These are phyloP conservation scores for Fusarium udum DNA, from an alignment of 2,329 filamentous ascomycete species.

Conservation along the genomic window DNA sequence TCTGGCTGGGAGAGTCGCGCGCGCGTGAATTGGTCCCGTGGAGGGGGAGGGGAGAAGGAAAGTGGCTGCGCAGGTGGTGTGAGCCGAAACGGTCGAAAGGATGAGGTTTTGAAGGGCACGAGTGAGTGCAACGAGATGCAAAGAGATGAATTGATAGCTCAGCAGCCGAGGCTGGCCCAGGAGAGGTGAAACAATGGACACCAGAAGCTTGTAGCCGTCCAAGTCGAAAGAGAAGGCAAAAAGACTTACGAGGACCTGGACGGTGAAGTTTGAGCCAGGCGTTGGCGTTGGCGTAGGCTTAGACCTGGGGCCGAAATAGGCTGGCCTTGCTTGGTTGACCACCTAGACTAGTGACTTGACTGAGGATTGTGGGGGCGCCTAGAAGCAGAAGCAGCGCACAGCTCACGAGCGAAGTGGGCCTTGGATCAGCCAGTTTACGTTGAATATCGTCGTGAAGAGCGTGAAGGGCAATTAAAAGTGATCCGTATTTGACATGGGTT, in stretches of 20 bases:
- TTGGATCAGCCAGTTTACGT: constrained; percentile 29
- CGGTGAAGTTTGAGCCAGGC: constrained; percentile 43
- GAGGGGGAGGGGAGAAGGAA: constrained; percentile 32
- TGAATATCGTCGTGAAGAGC: not conserved
- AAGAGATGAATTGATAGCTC: constrained; percentile 28
- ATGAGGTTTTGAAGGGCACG: not conserved
- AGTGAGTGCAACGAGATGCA: constrained; percentile 2
- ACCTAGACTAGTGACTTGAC: constrained; percentile 18
- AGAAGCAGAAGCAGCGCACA: constrained; percentile 15
- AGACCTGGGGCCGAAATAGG: constrained; percentile 39
- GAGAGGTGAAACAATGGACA: constrained; percentile 19
- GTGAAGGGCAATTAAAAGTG: not conserved
- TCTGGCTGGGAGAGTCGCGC: constrained; percentile 20
- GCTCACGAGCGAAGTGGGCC: constrained; percentile 25
- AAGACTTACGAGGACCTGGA: constrained; percentile 37
- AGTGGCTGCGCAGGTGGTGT: constrained; percentile 36
- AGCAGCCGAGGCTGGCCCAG: constrained; percentile 25
- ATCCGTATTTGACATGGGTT: not conserved
- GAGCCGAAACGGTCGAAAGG: constrained; percentile 31
- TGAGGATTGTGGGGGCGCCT: constrained; percentile 7
- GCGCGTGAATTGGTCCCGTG: constrained; percentile 29
- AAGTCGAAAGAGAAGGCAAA: constrained; percentile 27
- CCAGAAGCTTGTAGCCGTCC: constrained; percentile 21
- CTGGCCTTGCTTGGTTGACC: constrained; percentile 33
- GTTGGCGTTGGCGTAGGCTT: constrained; percentile 25